Base-by-base conservation (phyloP, 2,329 filamentous ascomycete genomes). In the Helotiales sp. region DNA sequence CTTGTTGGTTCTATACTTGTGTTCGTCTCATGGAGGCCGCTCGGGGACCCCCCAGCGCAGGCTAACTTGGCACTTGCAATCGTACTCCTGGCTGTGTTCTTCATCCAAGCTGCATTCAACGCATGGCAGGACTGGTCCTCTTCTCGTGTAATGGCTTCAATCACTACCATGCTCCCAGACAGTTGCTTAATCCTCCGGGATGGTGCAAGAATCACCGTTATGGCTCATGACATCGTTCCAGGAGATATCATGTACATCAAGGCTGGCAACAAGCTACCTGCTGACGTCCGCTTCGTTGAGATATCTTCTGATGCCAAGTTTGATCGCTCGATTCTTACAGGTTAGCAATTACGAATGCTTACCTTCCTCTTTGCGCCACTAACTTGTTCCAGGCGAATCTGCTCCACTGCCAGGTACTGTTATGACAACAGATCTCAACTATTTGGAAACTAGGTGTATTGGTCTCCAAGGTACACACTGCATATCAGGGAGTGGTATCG, bases 391-490 rank as follows among this genome's bases (percentile, higher is more conserved):
- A 80, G 89, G 89, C 61, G 89, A 91, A 81, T 89, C 90, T 2
- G 80, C 86, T 8, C 89, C 90, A 1, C 79, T 93, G 6, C 79
- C 85, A 3, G 91, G 85, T 1, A 85, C 87, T 0, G 83, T 91
- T 15, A 84, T 91, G n/a, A 86, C 84, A 0, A 90, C 88, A 0
- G 90, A 93, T 73, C 81, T 85, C 45, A 93, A 93, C 77, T 93
- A 92, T 74, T 86, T 94, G 32, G 91, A 94, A 75, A 93, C 91
- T 3, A 86, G 87, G 61, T 91, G 88, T 72, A 92, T 94, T 62
- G 91, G 91, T 24, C 83, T 94, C 10, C 91, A 93, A 75, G 91
- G 92, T n/a, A 93, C 91, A 0, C 90, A 93, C 74, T 93, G 91
- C 71, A 87, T 91, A 3, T 88, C 88, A 6, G 91, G 91, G 2